Evolutionary conservation across 2,329 filamentous ascomycete genomes (phyloP), one percentile per base, ranked within the genome.

Genomic region (Colletotrichum tropicale): DNA sequence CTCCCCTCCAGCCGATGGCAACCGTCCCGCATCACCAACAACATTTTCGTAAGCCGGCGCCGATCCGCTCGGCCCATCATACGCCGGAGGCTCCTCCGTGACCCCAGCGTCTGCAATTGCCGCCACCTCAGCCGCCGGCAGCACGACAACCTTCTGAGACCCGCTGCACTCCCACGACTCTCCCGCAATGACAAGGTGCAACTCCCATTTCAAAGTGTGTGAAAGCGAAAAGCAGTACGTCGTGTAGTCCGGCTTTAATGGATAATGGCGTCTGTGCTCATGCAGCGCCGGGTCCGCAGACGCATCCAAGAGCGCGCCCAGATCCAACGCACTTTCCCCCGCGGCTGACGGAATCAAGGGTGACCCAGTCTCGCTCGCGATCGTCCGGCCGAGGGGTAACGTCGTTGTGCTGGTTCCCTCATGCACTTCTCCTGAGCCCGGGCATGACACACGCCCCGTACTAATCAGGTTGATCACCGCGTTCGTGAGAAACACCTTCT

Each of bases 361-460:
- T 1, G 18, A n/a, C 38, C 38, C 38, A 43, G 38, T 43, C 38
- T 43, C 38, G 9, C 18, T 43, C 18, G 38, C 38, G 5, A 43
- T 43, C 18, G 38, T 43, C 10, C 38, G 38, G 18, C 38, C 38
- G 9, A 43, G 38, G 38, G 9, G 18, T 10, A 12, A 43, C 3
- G 18, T 43, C 5, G 0, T 43, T 10, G 38, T 43, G 38, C 38
- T n/a, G 38, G 38, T 7, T 0, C 18, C 38, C 5, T 43, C 38
- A 0, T 12, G 38, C 38, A 43, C 38, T n/a, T 43, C 38, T n/a
- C 38, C 38, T 0, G 38, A 43, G 0, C 38, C 0, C 0, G 38
- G 38, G 18, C 38, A 43, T n/a, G 18, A n/a, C 1, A 43, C 38
- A 0, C 9, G 5, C 38, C 9, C 38, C 0, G 18, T 43, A 43